Percentiles rank a stretch among this genome's conserved stretches.
These are phyloP conservation scores for Trichoderma hamatum DNA, from an alignment of 2,329 filamentous ascomycete species.

Conservation along the genomic window DNA sequence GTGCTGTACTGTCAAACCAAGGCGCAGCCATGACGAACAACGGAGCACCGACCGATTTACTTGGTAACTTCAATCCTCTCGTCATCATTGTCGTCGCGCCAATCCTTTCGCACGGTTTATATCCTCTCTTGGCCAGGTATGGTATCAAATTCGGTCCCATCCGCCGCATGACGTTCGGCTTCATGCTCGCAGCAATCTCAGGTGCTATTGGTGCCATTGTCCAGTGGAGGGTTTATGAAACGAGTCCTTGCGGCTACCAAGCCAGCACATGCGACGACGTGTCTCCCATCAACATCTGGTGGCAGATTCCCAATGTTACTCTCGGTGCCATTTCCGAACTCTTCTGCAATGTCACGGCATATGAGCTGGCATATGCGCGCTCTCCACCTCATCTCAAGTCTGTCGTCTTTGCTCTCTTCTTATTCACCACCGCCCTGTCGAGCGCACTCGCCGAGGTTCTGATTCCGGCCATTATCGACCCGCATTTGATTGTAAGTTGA, in stretches of 20 bases:
- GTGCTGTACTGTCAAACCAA: conserved; percentile 25
- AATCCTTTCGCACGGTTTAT: conserved; percentile 21
- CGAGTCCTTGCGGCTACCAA: conserved; percentile 25
- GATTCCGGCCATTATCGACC: conserved; percentile 20
- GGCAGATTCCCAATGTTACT: conserved; percentile 24
- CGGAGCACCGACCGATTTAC: conserved; percentile 26
- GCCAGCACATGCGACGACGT: conserved; percentile 26
- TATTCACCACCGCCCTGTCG: conserved; percentile 27
- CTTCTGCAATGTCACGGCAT: conserved; percentile 24
- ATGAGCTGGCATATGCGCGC: conserved; percentile 26
- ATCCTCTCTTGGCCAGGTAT: conserved; percentile 17
- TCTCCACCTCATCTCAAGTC: conserved; percentile 26
- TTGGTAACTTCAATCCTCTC: conserved; percentile 27
- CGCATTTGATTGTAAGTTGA: conserved; percentile 27
- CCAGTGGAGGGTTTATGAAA: conserved; percentile 26
- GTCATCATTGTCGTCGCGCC: conserved; percentile 25
- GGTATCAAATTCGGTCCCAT: conserved; percentile 26
- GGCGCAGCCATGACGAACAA: conserved; percentile 28
- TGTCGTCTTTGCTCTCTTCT: conserved; percentile 24
- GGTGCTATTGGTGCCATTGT: conserved; percentile 25
- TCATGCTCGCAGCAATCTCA: conserved; percentile 24
- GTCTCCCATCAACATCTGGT: conserved; percentile 28
- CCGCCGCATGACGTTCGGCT: conserved; percentile 26
- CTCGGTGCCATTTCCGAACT: conserved; percentile 28
- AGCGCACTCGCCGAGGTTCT: conserved; percentile 27